phyloP scores from a whole-genome alignment of 176 grass and related monocot genomes.

The Chloris gayana region DNA sequence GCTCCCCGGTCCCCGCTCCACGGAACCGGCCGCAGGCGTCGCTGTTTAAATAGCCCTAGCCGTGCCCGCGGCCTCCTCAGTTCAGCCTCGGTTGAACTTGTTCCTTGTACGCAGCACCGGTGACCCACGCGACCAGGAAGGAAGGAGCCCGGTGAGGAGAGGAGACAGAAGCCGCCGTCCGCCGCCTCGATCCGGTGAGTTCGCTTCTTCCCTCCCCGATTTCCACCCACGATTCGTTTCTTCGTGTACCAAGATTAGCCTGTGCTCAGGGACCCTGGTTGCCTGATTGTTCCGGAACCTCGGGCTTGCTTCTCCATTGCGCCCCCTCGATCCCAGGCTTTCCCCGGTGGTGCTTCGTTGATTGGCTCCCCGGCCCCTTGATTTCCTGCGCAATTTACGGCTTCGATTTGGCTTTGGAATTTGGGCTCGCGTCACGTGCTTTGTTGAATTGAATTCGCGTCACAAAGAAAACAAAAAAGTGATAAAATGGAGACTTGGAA shows the following conservation, averaged over 20 bases:
- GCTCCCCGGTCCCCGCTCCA: not conserved
- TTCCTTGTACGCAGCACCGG: not conserved
- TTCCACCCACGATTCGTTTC: not conserved
- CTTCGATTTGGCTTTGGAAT: not conserved
- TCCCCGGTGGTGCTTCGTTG: not conserved
- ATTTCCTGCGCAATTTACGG: not conserved
- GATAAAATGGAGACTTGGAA: not conserved
- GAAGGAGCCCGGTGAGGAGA: not conserved
- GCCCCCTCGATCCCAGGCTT: not conserved
- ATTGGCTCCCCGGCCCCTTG: not conserved
- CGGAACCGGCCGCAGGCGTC: slow-evolving; percentile 21
- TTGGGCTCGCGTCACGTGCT: not conserved
- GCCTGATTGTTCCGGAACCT: not conserved
- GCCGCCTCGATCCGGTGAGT: not conserved
- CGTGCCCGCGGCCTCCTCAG: not conserved
- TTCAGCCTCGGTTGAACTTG: slow-evolving; percentile 39
- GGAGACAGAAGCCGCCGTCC: not conserved
- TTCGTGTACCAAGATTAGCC: not conserved
- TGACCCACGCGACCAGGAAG: not conserved
- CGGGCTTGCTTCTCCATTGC: not conserved
- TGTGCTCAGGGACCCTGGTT: not conserved
- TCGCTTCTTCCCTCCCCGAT: not conserved
- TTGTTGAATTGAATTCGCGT: not conserved
- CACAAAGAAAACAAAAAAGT: not conserved
- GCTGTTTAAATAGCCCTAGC: slow-evolving; percentile 24